These are phyloP conservation scores for Solanum bulbocastanum DNA, from an alignment of 257 asterid species.

Conservation along the genomic window DNA sequence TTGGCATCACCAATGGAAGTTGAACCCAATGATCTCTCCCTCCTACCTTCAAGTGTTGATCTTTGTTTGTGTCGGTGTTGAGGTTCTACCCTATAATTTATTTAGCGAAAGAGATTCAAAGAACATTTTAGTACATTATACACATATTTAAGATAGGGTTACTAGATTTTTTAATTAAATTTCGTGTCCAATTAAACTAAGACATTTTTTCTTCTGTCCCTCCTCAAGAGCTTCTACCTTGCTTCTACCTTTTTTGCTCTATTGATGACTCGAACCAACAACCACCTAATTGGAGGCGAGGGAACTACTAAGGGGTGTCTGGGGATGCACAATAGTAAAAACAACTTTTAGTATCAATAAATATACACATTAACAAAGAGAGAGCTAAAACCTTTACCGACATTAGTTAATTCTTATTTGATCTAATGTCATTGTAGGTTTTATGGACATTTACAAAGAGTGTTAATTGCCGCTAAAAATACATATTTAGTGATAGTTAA, in stretches of 20 bases:
- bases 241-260: not conserved
- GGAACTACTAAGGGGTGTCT: not conserved
- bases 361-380: not conserved
- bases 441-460: not conserved
- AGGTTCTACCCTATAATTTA: not conserved
- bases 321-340: not conserved
- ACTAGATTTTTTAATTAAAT: too few relatives aligned
- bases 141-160: too few relatives aligned
- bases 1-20: not conserved
- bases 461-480: not conserved
- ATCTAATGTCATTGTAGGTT: fast-evolving
- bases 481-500: not conserved
- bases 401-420: not conserved
- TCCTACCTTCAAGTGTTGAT: not conserved
- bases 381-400: too few relatives aligned
- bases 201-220: not conserved
- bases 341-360: too few relatives aligned
- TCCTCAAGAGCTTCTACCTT: not conserved
- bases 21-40: not conserved
- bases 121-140: not conserved
- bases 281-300: not conserved
- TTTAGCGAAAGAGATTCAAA: not conserved
- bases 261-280: not conserved
- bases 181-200: too few relatives aligned
- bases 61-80: not conserved